Base-by-base conservation (phyloP, 2,329 filamentous ascomycete species). In the Mollisia scopiformis region DNA sequence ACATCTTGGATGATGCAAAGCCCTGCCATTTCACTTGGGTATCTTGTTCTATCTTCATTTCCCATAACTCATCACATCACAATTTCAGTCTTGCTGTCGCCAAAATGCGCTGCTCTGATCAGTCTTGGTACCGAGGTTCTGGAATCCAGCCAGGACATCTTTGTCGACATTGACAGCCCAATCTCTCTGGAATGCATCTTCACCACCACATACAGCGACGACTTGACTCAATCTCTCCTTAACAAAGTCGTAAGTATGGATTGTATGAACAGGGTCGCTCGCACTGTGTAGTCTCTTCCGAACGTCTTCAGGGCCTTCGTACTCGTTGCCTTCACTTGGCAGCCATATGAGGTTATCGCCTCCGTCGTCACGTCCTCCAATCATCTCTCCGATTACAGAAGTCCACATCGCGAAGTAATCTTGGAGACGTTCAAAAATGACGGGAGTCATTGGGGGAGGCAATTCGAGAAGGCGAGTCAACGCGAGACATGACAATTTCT, bases 321-420 rank as follows among this genome's bases (percentile, higher is more conserved):
- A 87, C 65, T 86, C 82, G 5, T 74, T 77, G 5, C 74, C 65
- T 63, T 80, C 78, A 7, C 73, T 64, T 1, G 71, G 61, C 0
- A 76, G 71, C 77, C 80, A 81, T 13, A 87, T 77, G n/a, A 85
- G 75, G 56, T 76, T 79, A 70, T 88, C 85, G 1, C 75, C 74
- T 1, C 76, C 80, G 50, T 82, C 79, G 27, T 80, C 79, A 41
- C 80, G 79, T 25, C 85, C 85, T 49, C 88, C 87, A 55, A 88
- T 80, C 53, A 93, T 76, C 68, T 92, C 88, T 1, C 77, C 77
- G 30, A 93, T 78, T 1, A 91, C 83, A 64, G 84, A 85, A 1
- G 88, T 90, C 91, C 91, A 95, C 77, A 93, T 83, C 1, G 82
- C 81, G 69, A 95, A 86, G 69, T 91, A 87, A 69, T 88, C 88